Evolutionary conservation across 148 eudicot genomes (phyloP).

Genomic region (Arbutus unedo): DNA sequence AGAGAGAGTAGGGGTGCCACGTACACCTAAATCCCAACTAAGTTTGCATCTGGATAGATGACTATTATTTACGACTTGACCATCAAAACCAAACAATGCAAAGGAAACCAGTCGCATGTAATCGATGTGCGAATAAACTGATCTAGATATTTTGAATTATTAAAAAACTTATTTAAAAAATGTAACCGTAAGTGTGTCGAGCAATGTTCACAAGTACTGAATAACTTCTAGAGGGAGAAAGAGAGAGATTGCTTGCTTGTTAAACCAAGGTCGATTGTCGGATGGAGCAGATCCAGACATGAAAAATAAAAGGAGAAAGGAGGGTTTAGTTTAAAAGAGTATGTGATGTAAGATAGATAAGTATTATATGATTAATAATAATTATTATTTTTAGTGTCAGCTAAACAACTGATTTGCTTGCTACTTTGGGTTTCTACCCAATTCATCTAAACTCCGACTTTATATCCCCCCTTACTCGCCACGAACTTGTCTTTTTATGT

Average conservation of each 20-base stretch:
- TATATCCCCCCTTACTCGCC: not conserved
- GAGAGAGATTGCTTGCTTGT: slow-evolving; percentile 45
- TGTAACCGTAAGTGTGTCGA: too few relatives aligned
- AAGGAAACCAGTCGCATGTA: too few relatives aligned
- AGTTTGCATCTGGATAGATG: too few relatives aligned
- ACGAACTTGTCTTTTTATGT: too few relatives aligned
- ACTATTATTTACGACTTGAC: too few relatives aligned
- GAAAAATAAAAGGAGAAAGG: slow-evolving; percentile 14
- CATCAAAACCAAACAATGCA: too few relatives aligned
- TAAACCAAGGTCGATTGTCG: slow-evolving; percentile 47
- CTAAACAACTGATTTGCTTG: slow-evolving; percentile 64
- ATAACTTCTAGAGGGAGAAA: not conserved
- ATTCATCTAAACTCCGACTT: slow-evolving; percentile 29
- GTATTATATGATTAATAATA: slow-evolving; percentile 6
- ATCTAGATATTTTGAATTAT: too few relatives aligned
- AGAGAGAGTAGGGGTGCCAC: too few relatives aligned
- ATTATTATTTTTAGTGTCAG: slow-evolving; percentile 36
- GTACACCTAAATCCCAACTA: too few relatives aligned
- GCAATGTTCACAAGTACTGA: not conserved
- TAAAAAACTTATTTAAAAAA: not conserved
- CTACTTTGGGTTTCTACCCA: slow-evolving; percentile 50
- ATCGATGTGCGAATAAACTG: too few relatives aligned
- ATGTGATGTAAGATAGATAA: slow-evolving; percentile 30
- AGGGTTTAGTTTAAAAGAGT: slow-evolving; percentile 25
- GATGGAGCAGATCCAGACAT: slow-evolving; percentile 31